Base-by-base conservation (phyloP, 805 yeast genomes). In the Metschnikowia gelsemii region DNA sequence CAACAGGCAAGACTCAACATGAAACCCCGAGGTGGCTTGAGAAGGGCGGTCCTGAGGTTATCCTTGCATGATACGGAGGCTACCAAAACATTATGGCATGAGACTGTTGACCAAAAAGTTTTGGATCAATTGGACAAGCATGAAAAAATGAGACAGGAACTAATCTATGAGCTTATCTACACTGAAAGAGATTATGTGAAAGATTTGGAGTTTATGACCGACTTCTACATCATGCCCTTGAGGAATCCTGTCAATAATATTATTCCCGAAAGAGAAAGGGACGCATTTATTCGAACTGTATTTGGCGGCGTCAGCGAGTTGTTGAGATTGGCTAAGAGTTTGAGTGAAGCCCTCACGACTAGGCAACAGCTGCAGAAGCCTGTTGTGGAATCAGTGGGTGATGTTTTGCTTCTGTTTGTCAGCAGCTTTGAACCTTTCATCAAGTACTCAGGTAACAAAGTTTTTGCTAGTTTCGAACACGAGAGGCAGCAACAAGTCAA, bases 141-240 rank as follows among this genome's bases (percentile, higher is more conserved):
- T 39, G 99, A 93, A 59, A 83, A 87, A 55, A 88, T 88, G 68
- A 78, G 98, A 49, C 99, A 93, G 63, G 99, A 93, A 57, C 82
- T 90, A 49, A 93, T 93, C 34, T 91, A 88, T 66, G 99, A 93
- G 65, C 84, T 90, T 23, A 86, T 88, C 37, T 86, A 86, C 50
- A 91, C 97, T 2, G 98, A 93, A 67, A 78, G 97, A 45, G 95
- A 93, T 51, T 93, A 90, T 62, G 96, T 93, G 39, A 90, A 89
- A 65, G 96, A 93, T 56, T 71, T 93, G 56, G 99, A 93, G 62
- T 87, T 90, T 51, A 74, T 93, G 54, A 80, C 96, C 32, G 98
- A 93, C 60, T 88, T 85, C 51, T 93, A 96, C 80, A 90, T 93
- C 61, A 79, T 87, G 64, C 96, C 98, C 2, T 70, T 93, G 42